Base-by-base conservation (phyloP, 164 flowering plant species). In the Sedum album region DNA sequence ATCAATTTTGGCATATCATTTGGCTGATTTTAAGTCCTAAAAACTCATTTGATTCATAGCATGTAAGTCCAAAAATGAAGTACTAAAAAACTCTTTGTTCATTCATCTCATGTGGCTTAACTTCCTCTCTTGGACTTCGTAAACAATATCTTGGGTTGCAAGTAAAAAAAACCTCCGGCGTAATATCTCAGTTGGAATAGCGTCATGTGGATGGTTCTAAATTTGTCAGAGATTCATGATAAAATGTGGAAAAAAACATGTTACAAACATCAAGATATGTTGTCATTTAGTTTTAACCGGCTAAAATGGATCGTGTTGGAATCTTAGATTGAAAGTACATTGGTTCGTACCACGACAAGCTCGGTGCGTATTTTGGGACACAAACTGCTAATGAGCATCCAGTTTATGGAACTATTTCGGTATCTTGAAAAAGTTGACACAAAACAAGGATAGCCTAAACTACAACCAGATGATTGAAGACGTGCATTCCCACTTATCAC, bases 401-500 rank as follows among this genome's bases (percentile, higher is more conserved):
- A 35, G 38, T 35, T 7, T 3, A 7, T 35, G 7, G 38, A 35
- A 35, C 38, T 3, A 35, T 3, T 35, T 35, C 38, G n/a, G n/a
- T 35, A 35, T 3, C 7, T 35, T 35, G 5, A 35, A 35, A 35
- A 35, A 3, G 38, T 35, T 35, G 5, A 3, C 5, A 35, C 7
- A 7, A 3, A 35, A 3, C 38, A n/a, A n/a, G 38, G 38, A 35
- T 35, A 3, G 5, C 38, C 14, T 14, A 3, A 46, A 46, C 17
- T 14, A 1, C 51, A 23, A 25, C 31, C 7, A 53, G 31, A 25
- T 28, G 18, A 28, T 13, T n/a, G n/a, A 30, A 57, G 33, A 57
- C n/a, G 31, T 23, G 60, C 31, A 21, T 55, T 55, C 60, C 31
- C 60, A 55, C 17, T 55, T 55, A 55, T 55, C 60, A 55, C 18